Percentiles rank a stretch among this genome's conserved stretches.
phyloP scores from a whole-genome alignment of 2,329 filamentous ascomycete species.

The Beauveria sp. region DNA sequence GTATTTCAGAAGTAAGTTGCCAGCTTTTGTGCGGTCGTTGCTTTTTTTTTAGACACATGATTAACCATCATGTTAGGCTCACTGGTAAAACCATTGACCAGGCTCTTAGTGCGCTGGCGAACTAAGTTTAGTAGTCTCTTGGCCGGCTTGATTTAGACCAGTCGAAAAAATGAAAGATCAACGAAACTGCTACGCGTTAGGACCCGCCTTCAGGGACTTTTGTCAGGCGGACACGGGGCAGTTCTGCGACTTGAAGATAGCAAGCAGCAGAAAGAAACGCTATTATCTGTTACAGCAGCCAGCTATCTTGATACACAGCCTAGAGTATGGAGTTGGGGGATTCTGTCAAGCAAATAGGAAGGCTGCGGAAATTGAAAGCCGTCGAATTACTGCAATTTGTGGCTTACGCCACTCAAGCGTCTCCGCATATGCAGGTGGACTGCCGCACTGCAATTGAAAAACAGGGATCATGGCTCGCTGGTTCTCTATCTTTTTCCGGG shows the following conservation, averaged over 20 bases:
- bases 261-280: neutral
- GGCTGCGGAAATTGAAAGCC: neutral
- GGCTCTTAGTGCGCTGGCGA: conserved; percentile 11
- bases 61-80: conserved; percentile 4
- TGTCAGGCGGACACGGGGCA: neutral
- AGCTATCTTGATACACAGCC: neutral
- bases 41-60: neutral
- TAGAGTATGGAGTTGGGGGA: neutral
- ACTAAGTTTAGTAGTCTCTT: conserved; percentile 12
- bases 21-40: neutral
- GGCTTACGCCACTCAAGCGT: neutral
- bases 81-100: conserved; percentile 13
- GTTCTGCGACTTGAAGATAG: neutral
- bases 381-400: neutral
- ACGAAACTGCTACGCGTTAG: neutral
- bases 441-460: neutral
- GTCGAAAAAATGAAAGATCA: neutral
- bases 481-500: neutral
- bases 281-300: neutral
- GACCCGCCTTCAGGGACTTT: neutral
- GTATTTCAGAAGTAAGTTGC: conserved; percentile 41
- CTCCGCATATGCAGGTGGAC: neutral
- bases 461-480: neutral
- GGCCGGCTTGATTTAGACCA: neutral
- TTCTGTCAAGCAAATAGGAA: neutral